These are phyloP conservation scores for Cylindrotheca closterium DNA, from an alignment of 108 stramenopile genomes.

Conservation along the genomic window DNA sequence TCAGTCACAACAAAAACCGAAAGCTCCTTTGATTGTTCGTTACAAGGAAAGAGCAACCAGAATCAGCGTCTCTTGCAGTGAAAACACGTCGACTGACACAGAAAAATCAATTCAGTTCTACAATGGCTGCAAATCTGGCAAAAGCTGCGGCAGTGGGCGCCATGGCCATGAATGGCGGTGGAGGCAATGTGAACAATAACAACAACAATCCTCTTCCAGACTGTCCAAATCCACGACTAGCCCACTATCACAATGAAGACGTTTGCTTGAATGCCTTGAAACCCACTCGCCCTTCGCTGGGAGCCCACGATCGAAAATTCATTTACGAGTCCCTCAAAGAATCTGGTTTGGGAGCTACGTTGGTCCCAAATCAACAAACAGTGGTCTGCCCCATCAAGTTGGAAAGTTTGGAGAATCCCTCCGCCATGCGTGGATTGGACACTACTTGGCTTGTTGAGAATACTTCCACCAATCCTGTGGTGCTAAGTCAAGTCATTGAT, in stretches of 20 bases:
- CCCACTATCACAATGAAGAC: slow-evolving; percentile 19
- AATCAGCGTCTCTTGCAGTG: no score
- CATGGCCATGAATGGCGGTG: slow-evolving; percentile 20
- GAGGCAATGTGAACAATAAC: background rate
- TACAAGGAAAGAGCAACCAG: no score
- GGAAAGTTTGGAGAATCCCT: slow-evolving; percentile 25
- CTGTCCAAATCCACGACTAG: slow-evolving; percentile 10
- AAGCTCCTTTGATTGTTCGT: no score
- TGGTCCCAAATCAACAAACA: slow-evolving; percentile 44
- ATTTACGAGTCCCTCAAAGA: slow-evolving; percentile 15
- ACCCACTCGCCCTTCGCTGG: slow-evolving; percentile 9
- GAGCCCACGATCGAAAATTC: slow-evolving; percentile 3
- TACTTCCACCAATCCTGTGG: slow-evolving; percentile 24
- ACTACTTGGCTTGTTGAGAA: slow-evolving; percentile 61
- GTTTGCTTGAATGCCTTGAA: slow-evolving; percentile 14
- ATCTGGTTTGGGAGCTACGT: slow-evolving; percentile 24
- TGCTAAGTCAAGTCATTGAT: slow-evolving; percentile 32
- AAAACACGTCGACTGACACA: no score
- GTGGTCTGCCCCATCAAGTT: slow-evolving; percentile 36
- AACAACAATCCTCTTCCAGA: slow-evolving; percentile 9
- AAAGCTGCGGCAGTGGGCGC: slow-evolving; percentile 33
- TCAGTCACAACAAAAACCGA: no score
- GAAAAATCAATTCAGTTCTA: no score
- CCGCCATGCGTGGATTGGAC: slow-evolving; percentile 33
- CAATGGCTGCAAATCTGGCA: slow-evolving; percentile 10